Base-by-base conservation (phyloP, 225 moss, liverwort and hornwort genomes). In the Climacium dendroides region DNA sequence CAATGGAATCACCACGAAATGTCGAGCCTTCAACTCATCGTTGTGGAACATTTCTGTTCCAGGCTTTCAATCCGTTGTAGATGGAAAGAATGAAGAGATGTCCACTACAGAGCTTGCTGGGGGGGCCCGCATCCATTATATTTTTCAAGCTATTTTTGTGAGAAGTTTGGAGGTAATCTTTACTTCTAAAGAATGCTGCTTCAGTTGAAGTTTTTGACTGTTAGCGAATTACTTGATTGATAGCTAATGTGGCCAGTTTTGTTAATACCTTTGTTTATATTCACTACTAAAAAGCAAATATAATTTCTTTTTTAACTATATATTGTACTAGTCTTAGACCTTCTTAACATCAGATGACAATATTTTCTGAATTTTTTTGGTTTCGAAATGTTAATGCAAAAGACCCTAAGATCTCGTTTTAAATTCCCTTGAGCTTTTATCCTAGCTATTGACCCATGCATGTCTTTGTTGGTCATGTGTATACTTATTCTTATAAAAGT, bases 11-110 rank as follows among this genome's bases (percentile, higher is more conserved):
- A 43, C 28, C 52, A 39, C 37, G 24, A 47, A 75, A 23, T 60
- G 37, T 83, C 41, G 48, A 81, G 65, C 59, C 39, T 50, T 85
- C 55, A 70, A 58, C 15, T 90, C 58, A 84, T 64, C 19, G 59
- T 74, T 47, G 63, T 74, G 47, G 48, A 88, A 59, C 47, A 5
- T 74, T 45, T 87, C 14, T 61, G 47, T 85, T 77, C 52, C 92
- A 98, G 98, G 96, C 34, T 98, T 98, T 90, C 97, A 97, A 89
- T 96, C 98, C 64, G 95, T 96, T 89, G 96, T 98, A 76, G 98
- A 98, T 88, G 98, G 98, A 66, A 98, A 98, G 91, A 96, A 97
- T 66, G 97, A 98, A 93, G 98, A 97, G 93, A 97, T 97, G 98
- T 98, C 98, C 48, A 98, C 98, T 41, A 92, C 97, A 74, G 97